Evolutionary conservation across 495 filamentous ascomycete species (phyloP).

Genomic region (Lentithecium fluviatile): DNA sequence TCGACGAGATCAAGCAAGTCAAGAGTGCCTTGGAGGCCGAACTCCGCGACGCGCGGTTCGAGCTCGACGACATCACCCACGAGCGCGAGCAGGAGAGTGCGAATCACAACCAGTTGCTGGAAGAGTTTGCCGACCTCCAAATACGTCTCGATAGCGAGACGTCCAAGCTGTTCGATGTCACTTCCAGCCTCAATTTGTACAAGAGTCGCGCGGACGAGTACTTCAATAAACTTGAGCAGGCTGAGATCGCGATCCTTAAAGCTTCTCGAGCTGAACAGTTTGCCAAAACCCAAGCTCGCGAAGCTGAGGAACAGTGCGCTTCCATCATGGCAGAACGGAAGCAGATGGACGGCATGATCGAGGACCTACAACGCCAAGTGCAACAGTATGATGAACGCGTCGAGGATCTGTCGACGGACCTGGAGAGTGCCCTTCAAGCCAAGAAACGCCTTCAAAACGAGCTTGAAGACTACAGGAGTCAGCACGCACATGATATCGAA

Average conservation of each 20-base stretch:
- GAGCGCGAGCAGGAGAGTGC: slow-evolving; percentile 80
- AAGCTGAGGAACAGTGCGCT: slow-evolving; percentile 88
- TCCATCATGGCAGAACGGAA: slow-evolving; percentile 90
- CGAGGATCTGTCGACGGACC: slow-evolving; percentile 88
- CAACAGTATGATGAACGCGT: slow-evolving; percentile 87
- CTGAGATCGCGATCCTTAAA: slow-evolving; percentile 92
- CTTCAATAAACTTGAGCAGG: slow-evolving; percentile 95
- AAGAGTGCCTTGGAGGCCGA: slow-evolving; percentile 83
- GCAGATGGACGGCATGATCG: slow-evolving; percentile 81
- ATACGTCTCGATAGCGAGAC: slow-evolving; percentile 88
- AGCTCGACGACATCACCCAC: slow-evolving; percentile 73
- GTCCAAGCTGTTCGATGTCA: slow-evolving; percentile 79
- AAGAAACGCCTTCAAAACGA: slow-evolving; percentile 97
- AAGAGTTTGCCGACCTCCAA: slow-evolving; percentile 92
- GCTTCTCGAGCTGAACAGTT: slow-evolving; percentile 90
- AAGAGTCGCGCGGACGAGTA: slow-evolving; percentile 95
- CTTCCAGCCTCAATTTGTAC: slow-evolving; percentile 81
- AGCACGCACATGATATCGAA: slow-evolving; percentile 92
- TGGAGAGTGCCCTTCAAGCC: slow-evolving; percentile 79
- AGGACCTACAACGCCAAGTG: slow-evolving; percentile 85
- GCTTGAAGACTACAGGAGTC: slow-evolving; percentile 93
- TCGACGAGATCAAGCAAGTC: slow-evolving; percentile 78
- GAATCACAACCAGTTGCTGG: slow-evolving; percentile 80
- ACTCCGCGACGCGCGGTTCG: slow-evolving; percentile 77
- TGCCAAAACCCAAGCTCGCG: slow-evolving; percentile 79